Evolutionary conservation across 1,139 yeast genomes (phyloP).

Genomic region (Yamadazyma sp.): DNA sequence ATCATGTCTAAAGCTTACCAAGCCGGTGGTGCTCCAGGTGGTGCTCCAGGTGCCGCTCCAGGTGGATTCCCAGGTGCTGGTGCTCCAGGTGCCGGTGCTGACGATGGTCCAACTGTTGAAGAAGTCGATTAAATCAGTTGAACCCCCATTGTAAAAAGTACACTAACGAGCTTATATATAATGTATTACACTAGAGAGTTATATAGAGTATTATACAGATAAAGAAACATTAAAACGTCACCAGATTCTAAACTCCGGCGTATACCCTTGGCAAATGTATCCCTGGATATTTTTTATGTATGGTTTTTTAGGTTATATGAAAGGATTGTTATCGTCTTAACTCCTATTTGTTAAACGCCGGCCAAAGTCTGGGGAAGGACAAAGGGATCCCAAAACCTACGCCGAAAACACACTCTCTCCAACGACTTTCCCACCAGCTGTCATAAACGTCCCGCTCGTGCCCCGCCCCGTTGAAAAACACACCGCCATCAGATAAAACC

Average conservation of each 20-base stretch:
- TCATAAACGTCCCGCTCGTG: constrained; percentile 1
- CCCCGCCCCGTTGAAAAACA: neutral
- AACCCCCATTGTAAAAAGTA: constrained; percentile 1
- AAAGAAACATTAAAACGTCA: neutral
- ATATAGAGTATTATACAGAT: neutral
- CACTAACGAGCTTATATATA: constrained; percentile 1
- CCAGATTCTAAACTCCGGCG: neutral
- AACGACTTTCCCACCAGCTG: constrained; percentile 1
- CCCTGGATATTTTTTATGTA: neutral
- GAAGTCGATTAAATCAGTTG: constrained; percentile 70
- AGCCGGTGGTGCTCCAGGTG: constrained; percentile 58
- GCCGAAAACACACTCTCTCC: too few species aligned
- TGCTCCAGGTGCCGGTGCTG: constrained; percentile 64
- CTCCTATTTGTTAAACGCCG: constrained; percentile 1
- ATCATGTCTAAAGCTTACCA: constrained; percentile 90
- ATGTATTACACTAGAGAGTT: neutral
- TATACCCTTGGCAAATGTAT: neutral
- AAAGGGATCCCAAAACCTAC: neutral
- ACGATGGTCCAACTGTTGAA: constrained; percentile 90
- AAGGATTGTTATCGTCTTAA: neutral
- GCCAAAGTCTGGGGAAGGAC: constrained; percentile 1
- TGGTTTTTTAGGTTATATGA: neutral
- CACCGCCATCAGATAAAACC: too few species aligned
- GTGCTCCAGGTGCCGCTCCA: constrained; percentile 41
- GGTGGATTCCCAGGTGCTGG: constrained; percentile 51